Conservation (phyloP, 768 basidiomycete genomes). For the Trametopsis cervina region DNA sequence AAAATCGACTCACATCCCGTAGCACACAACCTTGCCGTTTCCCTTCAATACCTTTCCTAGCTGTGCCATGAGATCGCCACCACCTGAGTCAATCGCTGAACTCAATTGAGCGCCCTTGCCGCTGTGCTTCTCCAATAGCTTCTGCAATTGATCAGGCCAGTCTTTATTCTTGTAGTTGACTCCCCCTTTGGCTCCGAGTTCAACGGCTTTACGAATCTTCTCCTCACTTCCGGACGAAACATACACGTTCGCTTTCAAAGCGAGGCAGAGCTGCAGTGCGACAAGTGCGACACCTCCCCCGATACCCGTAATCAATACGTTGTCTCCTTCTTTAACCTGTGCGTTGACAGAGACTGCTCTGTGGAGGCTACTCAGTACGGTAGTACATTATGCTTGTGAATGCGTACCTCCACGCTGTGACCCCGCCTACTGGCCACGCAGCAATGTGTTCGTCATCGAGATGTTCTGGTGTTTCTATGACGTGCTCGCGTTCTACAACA, state of each 20-base stretch:
- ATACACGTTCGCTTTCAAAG: slow-evolving; percentile 72
- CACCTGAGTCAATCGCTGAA: slow-evolving; percentile 40
- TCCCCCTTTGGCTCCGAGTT: slow-evolving; percentile 72
- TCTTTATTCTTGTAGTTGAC: slow-evolving; percentile 56
- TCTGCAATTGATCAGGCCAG: slow-evolving; percentile 29
- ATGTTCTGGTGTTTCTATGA: slow-evolving; percentile 60
- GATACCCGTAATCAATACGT: slow-evolving; percentile 74
- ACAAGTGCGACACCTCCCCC: slow-evolving; percentile 81
- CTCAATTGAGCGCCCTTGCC: slow-evolving; percentile 22
- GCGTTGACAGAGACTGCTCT: slow-evolving; percentile 68
- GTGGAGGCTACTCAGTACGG: background rate
- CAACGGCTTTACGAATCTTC: slow-evolving; percentile 62
- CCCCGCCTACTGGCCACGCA: slow-evolving; percentile 70
- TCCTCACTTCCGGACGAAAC: slow-evolving; percentile 67
- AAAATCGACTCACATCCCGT: slow-evolving; percentile 29
- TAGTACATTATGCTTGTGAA: background rate
- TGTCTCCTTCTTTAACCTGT: slow-evolving; percentile 52
- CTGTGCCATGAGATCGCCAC: slow-evolving; percentile 33
- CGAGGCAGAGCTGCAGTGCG: slow-evolving; percentile 69
- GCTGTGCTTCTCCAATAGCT: slow-evolving; percentile 23
- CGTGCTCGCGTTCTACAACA: slow-evolving; percentile 61
- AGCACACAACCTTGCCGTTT: slow-evolving; percentile 32
- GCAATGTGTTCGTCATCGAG: slow-evolving; percentile 62
- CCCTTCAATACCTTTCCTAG: slow-evolving; percentile 28
- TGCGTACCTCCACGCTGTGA: slow-evolving; percentile 80